Evolutionary conservation across 495 filamentous ascomycete genomes (phyloP), one percentile per base, ranked within the genome.

Genomic region (Friedmanniomyces simplex): DNA sequence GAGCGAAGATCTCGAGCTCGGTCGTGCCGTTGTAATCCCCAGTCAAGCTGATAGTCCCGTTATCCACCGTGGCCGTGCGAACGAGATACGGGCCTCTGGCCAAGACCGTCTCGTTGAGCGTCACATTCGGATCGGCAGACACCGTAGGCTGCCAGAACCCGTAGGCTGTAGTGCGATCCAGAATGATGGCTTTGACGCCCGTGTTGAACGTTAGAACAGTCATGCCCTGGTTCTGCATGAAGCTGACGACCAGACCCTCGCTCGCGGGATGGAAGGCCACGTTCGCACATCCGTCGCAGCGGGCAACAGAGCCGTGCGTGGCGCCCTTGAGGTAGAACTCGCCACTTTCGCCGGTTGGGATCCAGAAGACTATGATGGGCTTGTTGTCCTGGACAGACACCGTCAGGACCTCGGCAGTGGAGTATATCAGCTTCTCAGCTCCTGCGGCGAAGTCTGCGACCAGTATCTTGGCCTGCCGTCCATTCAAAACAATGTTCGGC

Each of bases 381-480:
- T 41, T 55, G 22, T 41, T 47, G 22, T 45, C 34, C 16, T 77
- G 67, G 8, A 75, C 61, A 0, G 75, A 65, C 41, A 78, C 76
- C 5, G 79, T 80, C 12, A 82, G 60, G 5, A 84, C 69, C 52
- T 84, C 81, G 0, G 79, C 79, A 3, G 81, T 84, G 1, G 80
- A 82, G 65, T 84, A 84, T 5, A 82, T 68, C 7, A 84, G 63
- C 14, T 61, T 77, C 47, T 74, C 65, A n/a, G 66, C 62, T 7
- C 78, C 79, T 26, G 81, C 72, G 2, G 50, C 63, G 59, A 81
- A 83, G 59, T 83, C 80, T 0, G 80, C 81, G 1, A 82, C 77
- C 18, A 82, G 56, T 34, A 84, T 82, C 69, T 84, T 83, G 5
- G 80, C 75, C 53, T 80, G 76, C 24, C 79, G 74, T 2, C 81